Conservation (phyloP, 1,139 yeast genomes). For the Wickerhamomyces sp. region DNA sequence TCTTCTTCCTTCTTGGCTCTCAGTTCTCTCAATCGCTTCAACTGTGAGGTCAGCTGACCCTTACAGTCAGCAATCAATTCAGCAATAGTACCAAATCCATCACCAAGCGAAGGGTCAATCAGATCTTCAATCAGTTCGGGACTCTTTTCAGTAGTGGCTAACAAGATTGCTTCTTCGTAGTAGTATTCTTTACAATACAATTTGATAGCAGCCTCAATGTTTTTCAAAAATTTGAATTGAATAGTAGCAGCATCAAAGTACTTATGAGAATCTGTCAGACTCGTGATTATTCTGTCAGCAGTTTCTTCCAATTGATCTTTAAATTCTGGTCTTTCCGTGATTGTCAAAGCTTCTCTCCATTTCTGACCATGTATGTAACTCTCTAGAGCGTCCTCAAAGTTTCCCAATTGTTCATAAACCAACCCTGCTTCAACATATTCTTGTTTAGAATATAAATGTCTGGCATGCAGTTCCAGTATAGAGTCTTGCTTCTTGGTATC, state of each 20-base stretch:
- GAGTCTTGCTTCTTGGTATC: constrained; percentile 49
- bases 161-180: constrained; percentile 71
- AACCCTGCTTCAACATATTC: constrained; percentile 71
- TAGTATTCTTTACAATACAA: constrained; percentile 71
- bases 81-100: constrained; percentile 82
- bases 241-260: constrained; percentile 85
- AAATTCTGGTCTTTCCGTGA: constrained; percentile 41
- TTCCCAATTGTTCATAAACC: constrained; percentile 64
- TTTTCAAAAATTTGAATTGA: constrained; percentile 54
- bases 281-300: constrained; percentile 54
- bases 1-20: constrained; percentile 78
- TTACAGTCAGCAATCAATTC: constrained; percentile 90
- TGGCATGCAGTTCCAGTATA: constrained; percentile 61
- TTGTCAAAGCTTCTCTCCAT: constrained; percentile 81
- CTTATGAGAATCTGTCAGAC: constrained; percentile 63
- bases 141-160: constrained; percentile 43
- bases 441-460: constrained; percentile 46
- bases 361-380: constrained; percentile 63
- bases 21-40: constrained; percentile 76
- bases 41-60: constrained; percentile 78
- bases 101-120: constrained; percentile 72
- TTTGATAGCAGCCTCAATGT: constrained; percentile 57
- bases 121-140: constrained; percentile 48
- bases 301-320: constrained; percentile 36
- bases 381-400: constrained; percentile 57